A percentile compares a stretch with the other conserved stretches of the same genome.
Evolutionary conservation across 73 alveolate species (phyloP).

Genomic region (Uronychia binucleata): DNA sequence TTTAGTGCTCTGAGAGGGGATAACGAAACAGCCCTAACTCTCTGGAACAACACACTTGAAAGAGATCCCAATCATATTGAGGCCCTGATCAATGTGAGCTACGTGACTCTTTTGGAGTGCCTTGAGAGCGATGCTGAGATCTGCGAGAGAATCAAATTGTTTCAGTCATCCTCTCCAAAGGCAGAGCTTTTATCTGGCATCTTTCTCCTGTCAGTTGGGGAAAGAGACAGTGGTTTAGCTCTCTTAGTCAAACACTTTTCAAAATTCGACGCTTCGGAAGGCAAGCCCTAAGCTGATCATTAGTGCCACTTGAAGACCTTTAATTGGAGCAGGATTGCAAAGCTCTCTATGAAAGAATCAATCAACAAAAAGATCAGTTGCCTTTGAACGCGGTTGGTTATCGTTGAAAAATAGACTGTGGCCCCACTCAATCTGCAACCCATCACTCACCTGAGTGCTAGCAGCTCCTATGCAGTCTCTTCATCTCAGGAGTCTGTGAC

Average conservation of each 20-base stretch:
- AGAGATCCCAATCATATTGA: conserved; percentile 48
- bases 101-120: conserved; percentile 33
- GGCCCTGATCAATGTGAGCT: conserved; percentile 29
- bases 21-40: conserved; percentile 22
- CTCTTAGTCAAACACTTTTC: too few relatives aligned
- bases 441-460: background rate
- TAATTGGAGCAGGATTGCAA: too few relatives aligned
- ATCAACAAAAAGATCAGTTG: too few relatives aligned
- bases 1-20: conserved; percentile 26
- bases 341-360: too few relatives aligned
- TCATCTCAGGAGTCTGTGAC: background rate
- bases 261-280: too few relatives aligned
- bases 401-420: too few relatives aligned
- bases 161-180: background rate
- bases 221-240: too few relatives aligned
- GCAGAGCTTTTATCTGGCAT: conserved; percentile 23
- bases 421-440: too few relatives aligned
- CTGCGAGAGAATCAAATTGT: background rate
- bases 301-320: too few relatives aligned
- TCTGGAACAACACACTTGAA: conserved; percentile 46
- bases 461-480: background rate
- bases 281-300: too few relatives aligned
- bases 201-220: too few relatives aligned
- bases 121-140: conserved; percentile 46
- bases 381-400: too few relatives aligned